Base-by-base conservation (phyloP, 805 yeast genomes). In the Saccharomycopsis sp. region DNA sequence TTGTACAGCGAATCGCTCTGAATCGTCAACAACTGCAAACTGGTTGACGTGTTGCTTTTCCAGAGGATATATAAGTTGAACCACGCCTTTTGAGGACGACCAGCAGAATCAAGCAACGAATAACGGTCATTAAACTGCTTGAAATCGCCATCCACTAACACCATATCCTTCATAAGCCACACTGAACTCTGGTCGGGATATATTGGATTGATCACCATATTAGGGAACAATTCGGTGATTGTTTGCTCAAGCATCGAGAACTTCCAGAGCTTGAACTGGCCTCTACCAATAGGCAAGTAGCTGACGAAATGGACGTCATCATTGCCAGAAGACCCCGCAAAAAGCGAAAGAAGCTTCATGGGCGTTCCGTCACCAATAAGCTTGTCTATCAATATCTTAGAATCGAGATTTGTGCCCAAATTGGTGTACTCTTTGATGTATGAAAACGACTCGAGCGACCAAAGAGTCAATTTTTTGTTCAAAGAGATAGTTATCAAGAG, bases 31-130 rank as follows among this genome's bases (percentile, higher is more conserved):
- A 70, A 64, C 58, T 76, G 75, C n/a, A 81, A 63, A 47, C 76
- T 70, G 14, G 84, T 78, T 1, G 80, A 75, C 1, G 81, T 76
- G 62, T 85, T 85, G 63, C 87, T 81, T 65, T 85, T 86, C 88
- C 89, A 84, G 38, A 85, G 70, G 0, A 76, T 73, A 67, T 76
- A 70, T 2, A 80, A 61, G 50, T 72, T 70, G 20, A 76, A 57
- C 42, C 62, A 57, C 2, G 58, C 53, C 14, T 24, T 47, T 7
- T 54, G 50, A n/a, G n/a, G n/a, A n/a, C 38, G 38, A 29, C 38
- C n/a, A n/a, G n/a, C n/a, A n/a, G n/a, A n/a, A 35, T 8, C 14
- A 14, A 7, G 19, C 19, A 17, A 17, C 19, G 22, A 17, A 19
- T 22, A 51, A 3, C 20, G 25, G 25, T 29, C 20, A 17, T 51